Evolutionary conservation across 2,329 filamentous ascomycete genomes (phyloP), one percentile per base, ranked within the genome.

Genomic region (Onygena corvina): DNA sequence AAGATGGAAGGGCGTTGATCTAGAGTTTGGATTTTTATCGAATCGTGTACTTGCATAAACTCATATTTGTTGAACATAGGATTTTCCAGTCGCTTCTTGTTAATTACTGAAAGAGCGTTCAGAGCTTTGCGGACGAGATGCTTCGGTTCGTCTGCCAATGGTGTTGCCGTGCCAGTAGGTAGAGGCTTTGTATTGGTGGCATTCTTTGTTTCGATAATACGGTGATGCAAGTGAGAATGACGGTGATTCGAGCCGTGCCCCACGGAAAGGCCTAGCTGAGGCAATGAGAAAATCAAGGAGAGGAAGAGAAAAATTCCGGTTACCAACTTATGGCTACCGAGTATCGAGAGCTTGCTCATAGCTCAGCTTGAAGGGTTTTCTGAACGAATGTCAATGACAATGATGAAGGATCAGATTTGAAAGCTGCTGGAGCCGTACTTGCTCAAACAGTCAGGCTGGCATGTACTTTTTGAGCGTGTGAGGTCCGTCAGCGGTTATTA

Each of bases 41-140:
- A 30, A 12, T 30, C 33, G 14, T 14, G 11, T 36, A 8, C 3
- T 8, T 20, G 34, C 8, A 4, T 5, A 25, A 36, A 48, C 20
- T 48, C 46, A 40, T 38, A 40, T 48, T 48, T 48, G 34, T 48
- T 48, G 23, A 36, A 36, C 12, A 11, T 31, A n/a, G 46, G 31
- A 16, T 48, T 35, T 8, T 48, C 46, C n/a, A 48, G 6, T 27
- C 34, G 27, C 6, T 25, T 23, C 40, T 40, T 48, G 29, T 48
- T 48, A 12, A 48, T 11, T 7, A 48, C 33, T 12, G 46, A 31
- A 30, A 38, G 30, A 3, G 34, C 46, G 6, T 25, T 7, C 27
- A 48, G 6, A n/a, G 46, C 46, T 31, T 38, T 31, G 12, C 34
- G 16, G 14, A 46, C 44, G 7, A 46, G 16, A 8, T n/a, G 2